phyloP scores from a whole-genome alignment of 306 rosid species.

The Dryas alaskensis region DNA sequence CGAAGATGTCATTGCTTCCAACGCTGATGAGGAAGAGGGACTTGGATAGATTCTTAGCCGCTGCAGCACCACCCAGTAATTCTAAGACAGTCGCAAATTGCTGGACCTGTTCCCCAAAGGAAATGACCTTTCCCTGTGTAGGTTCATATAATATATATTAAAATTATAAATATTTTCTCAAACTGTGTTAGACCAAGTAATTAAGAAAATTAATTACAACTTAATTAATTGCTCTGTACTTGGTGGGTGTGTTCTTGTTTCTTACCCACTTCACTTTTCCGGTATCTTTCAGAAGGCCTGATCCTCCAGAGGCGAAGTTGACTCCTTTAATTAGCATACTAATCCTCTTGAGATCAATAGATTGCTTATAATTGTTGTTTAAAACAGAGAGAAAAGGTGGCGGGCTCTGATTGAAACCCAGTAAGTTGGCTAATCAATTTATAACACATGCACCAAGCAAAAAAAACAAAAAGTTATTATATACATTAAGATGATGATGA shows the following conservation, averaged over 20 bases:
- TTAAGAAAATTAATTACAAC: too few relatives aligned
- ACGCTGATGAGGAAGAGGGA: conserved; percentile 30
- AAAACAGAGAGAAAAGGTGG: conserved; percentile 28
- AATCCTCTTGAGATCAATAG: neutral
- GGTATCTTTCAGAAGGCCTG: conserved; percentile 24
- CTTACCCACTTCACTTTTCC: conserved; percentile 11
- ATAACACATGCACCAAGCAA: neutral
- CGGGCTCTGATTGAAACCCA: conserved; percentile 25
- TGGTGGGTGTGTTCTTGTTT: too few relatives aligned
- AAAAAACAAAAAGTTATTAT: neutral
- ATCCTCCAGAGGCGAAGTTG: conserved; percentile 32
- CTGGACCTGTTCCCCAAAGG: conserved; percentile 18
- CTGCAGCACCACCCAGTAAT: neutral
- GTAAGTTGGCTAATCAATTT: neutral
- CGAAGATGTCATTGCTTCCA: conserved; percentile 32
- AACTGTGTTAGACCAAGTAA: too few relatives aligned
- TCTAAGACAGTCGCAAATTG: conserved; percentile 16
- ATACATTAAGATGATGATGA: neutral
- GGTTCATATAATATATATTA: neutral
- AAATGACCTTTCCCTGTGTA: conserved; percentile 13
- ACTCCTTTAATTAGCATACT: conserved; percentile 4
- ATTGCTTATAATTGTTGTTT: neutral
- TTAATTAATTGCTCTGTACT: too few relatives aligned
- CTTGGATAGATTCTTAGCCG: conserved; percentile 5
- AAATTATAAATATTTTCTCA: neutral